Evolutionary conservation across 2,329 filamentous ascomycete genomes (phyloP).

Genomic region (Trichoderma simmonsii): DNA sequence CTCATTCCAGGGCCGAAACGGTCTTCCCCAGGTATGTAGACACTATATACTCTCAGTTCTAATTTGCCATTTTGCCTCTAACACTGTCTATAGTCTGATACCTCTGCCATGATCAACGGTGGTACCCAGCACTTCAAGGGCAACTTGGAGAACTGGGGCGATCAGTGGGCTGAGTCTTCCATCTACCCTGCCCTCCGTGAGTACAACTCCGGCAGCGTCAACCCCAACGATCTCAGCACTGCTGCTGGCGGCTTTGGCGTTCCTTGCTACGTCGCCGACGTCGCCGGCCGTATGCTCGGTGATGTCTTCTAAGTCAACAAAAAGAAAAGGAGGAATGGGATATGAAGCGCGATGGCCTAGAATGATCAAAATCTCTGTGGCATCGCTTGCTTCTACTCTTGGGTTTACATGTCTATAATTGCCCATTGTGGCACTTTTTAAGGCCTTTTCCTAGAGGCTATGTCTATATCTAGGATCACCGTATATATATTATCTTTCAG

Average conservation of each 20-base stretch:
- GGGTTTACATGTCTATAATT: conserved; percentile 8
- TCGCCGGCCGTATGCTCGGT: conserved; percentile 8
- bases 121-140: conserved; percentile 11
- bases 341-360: neutral
- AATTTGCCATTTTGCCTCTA: neutral
- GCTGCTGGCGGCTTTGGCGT: conserved; percentile 5
- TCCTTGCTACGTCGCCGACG: conserved; percentile 5
- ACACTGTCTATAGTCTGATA: neutral
- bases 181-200: conserved; percentile 15
- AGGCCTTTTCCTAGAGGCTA: neutral
- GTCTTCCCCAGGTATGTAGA: neutral
- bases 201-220: conserved; percentile 13
- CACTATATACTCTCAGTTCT: neutral
- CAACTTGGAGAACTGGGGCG: neutral
- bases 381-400: neutral
- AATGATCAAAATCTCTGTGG: neutral
- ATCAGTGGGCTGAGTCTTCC: neutral
- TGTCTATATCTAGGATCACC: conserved; percentile 4
- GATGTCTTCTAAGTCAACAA: neutral
- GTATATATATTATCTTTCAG: conserved; percentile 2
- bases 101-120: conserved; percentile 13
- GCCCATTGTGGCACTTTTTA: neutral
- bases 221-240: neutral
- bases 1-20: neutral
- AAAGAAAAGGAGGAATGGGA: neutral